These are phyloP conservation scores for Benincasa hispida DNA, from an alignment of 306 rosid genomes.

Conservation along the genomic window DNA sequence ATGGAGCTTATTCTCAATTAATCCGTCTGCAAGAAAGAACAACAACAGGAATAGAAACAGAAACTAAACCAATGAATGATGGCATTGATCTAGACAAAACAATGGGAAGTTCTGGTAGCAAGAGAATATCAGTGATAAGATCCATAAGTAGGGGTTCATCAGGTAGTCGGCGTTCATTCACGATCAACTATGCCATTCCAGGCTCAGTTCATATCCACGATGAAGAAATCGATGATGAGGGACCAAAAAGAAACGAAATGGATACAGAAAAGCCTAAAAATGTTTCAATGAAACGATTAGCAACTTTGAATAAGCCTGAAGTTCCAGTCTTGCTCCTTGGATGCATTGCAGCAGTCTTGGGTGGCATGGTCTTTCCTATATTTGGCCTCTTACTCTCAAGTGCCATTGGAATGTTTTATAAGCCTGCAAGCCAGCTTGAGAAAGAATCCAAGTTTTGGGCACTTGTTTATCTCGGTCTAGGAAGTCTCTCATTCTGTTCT, in stretches of 20 bases:
- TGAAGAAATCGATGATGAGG: not conserved
- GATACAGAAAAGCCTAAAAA: conserved; percentile 4
- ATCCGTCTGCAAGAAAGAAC: conserved; percentile 59
- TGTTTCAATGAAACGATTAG: conserved; percentile 42
- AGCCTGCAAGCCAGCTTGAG: conserved; percentile 35
- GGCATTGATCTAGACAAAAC: conserved; percentile 15
- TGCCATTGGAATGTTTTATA: conserved; percentile 42
- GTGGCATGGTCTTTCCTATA: conserved; percentile 56
- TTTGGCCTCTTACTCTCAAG: conserved; percentile 67
- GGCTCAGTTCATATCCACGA: conserved; percentile 10
- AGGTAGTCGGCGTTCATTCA: conserved; percentile 13
- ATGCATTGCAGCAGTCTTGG: conserved; percentile 41
- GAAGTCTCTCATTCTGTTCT: conserved; percentile 18
- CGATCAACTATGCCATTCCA: conserved; percentile 23
- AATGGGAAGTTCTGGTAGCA: conserved; percentile 13
- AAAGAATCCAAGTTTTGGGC: conserved; percentile 61
- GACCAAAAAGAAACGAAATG: not conserved
- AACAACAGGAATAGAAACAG: conserved; percentile 10
- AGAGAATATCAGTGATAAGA: conserved; percentile 16
- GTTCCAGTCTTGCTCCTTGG: conserved; percentile 46
- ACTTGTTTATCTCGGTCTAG: conserved; percentile 43
- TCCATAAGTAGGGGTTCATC: conserved; percentile 46
- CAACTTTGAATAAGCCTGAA: conserved; percentile 60
- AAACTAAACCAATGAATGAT: conserved; percentile 7
- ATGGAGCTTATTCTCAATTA: conserved; percentile 80